Evolutionary conservation across 75 land plant species (phyloP).

Genomic region (Pinus albicaulis): DNA sequence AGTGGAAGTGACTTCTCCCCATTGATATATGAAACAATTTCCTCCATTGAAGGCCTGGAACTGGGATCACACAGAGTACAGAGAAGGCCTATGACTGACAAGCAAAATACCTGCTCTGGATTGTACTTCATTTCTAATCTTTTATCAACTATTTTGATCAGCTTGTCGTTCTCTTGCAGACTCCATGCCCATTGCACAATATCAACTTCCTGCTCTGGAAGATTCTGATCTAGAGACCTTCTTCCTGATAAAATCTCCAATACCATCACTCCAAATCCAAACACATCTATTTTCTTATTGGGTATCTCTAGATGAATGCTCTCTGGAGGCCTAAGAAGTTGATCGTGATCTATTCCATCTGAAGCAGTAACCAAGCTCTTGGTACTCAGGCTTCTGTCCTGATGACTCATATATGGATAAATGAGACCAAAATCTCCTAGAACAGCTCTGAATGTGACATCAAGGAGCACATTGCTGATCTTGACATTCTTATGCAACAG

Average conservation of each 20-base stretch:
- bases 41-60: slow-evolving; percentile 41
- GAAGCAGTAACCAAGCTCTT: slow-evolving; percentile 4
- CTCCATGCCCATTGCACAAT: slow-evolving; percentile 51
- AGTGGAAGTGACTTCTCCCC: slow-evolving; percentile 29
- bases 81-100: slow-evolving; percentile 37
- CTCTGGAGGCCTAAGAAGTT: slow-evolving; percentile 14
- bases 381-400: slow-evolving; percentile 17
- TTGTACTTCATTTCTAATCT: slow-evolving; percentile 15
- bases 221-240: slow-evolving; percentile 5
- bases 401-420: slow-evolving; percentile 3
- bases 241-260: slow-evolving; percentile 44
- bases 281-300: slow-evolving; percentile 37
- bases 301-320: slow-evolving; percentile 9
- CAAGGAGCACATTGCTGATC: slow-evolving; percentile 50
- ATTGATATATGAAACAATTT: slow-evolving; percentile 27
- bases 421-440: slow-evolving; percentile 57
- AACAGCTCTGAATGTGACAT: slow-evolving; percentile 35
- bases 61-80: slow-evolving; percentile 46
- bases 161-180: slow-evolving; percentile 15
- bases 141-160: slow-evolving; percentile 27
- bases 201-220: slow-evolving; percentile 18
- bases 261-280: slow-evolving; percentile 36
- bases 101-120: slow-evolving; percentile 21
- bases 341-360: slow-evolving; percentile 13
- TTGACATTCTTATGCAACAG: slow-evolving; percentile 54